Evolutionary conservation across 768 basidiomycete genomes (phyloP), one percentile per base, ranked within the genome.

Genomic region (Clavulina sp.): DNA sequence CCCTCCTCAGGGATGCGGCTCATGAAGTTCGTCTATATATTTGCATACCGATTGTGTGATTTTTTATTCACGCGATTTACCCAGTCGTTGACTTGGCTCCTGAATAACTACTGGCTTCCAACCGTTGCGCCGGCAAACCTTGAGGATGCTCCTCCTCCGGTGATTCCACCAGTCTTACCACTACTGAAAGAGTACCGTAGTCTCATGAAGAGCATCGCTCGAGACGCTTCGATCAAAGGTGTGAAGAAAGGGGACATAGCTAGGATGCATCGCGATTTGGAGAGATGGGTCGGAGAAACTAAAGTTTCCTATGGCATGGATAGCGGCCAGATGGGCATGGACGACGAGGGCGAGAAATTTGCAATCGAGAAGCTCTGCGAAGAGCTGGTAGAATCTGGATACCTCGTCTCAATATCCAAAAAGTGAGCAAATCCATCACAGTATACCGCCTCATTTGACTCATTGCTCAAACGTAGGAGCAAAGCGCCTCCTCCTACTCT

Each of bases 71-170:
- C 41, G 18, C 24, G 4, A 26, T 28, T 24, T 23, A 4, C 13
- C 0, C 56, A 93, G 87, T 80, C 83, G 3, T 73, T 92, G 70
- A 61, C 67, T 40, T 95, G 89, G 87, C 73, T 95, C 23, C 69
- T 87, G 33, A 71, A 78, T 54, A 80, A 87, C 58, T 95, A 89
- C 63, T 92, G 86, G 62, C 69, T 83, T 7, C 86, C 87, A 0
- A 82, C 76, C 33, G 5, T 52, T 23, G 19, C 30, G 29, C 48
- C 33, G 34, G 32, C n/a, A 30, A 0, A 68, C 70, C 24, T 60
- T 69, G 5, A 60, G 61, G 5, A 54, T 64, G 2, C 62, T 67
- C 50, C 48, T 63, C 28, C 52, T 65, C 13, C 60, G 66, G 31
- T 50, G 52, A 63, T 78, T 33, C 74, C 80, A 16, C 72, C 80